Evolutionary conservation across 148 eudicot species (phyloP).

Genomic region (Rhododendron mucronatum): DNA sequence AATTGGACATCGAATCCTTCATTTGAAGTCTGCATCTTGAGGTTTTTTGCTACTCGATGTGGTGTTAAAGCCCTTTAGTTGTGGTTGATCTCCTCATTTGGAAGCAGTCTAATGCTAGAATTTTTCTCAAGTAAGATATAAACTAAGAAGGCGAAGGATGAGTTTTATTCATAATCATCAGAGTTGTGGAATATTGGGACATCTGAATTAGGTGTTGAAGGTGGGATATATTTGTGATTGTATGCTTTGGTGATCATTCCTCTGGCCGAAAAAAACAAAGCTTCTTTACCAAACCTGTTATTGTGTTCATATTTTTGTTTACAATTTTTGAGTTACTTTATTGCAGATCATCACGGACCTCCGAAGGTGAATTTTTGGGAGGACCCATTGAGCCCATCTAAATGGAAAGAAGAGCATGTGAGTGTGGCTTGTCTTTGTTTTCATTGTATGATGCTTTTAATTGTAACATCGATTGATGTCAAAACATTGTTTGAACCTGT

Average conservation of each 20-base stretch:
- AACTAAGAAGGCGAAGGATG: not conserved
- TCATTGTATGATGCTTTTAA: not conserved
- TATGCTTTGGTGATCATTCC: not conserved
- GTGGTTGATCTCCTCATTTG: not conserved
- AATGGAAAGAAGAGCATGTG: constrained; percentile 64
- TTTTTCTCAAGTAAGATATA: not conserved
- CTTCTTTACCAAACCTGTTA: not conserved
- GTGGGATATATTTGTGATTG: not conserved
- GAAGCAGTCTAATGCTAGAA: not conserved
- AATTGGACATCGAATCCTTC: not conserved
- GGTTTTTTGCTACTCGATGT: not conserved
- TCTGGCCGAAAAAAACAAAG: not conserved
- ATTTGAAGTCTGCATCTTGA: not conserved
- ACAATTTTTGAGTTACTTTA: not conserved
- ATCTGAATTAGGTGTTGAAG: not conserved
- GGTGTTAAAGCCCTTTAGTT: not conserved
- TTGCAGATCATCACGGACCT: constrained; percentile 55
- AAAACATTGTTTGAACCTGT: not conserved
- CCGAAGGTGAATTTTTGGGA: constrained; percentile 50
- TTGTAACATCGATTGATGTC: not conserved
- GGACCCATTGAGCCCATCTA: constrained; percentile 48
- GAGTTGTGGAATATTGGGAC: not conserved
- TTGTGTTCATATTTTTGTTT: not conserved
- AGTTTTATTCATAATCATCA: not conserved
- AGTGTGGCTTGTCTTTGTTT: constrained; percentile 19